phyloP scores from a whole-genome alignment of 257 asterid species.

The Solanum piurae region DNA sequence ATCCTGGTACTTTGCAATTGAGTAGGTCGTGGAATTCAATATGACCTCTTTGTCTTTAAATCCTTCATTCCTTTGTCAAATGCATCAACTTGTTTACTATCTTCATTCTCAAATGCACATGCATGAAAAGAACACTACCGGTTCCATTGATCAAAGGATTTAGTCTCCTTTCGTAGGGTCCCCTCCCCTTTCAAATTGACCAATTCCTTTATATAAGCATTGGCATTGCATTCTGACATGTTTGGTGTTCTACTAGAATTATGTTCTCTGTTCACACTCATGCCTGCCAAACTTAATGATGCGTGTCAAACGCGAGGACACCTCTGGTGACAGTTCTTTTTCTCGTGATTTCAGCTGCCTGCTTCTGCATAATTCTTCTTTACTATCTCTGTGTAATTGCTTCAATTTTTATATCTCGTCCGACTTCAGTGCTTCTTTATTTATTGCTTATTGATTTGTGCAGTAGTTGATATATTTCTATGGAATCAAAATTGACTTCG shows the following conservation, averaged over 20 bases:
- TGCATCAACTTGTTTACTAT: neutral
- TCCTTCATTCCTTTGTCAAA: neutral
- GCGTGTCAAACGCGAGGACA: neutral
- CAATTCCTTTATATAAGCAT: neutral
- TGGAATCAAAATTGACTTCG: constrained; percentile 5
- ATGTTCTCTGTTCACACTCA: neutral
- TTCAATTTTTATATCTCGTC: neutral
- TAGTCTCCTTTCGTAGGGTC: too few relatives aligned
- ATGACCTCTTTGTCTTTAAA: neutral
- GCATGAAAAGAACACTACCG: neutral
- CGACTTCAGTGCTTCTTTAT: neutral
- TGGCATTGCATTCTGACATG: neutral
- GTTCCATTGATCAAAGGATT: neutral
- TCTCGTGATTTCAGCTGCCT: neutral
- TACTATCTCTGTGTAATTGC: neutral
- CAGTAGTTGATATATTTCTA: neutral
- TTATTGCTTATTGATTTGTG: neutral
- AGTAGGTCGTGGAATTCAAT: neutral
- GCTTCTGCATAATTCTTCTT: neutral
- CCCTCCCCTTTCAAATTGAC: neutral
- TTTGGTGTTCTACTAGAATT: neutral
- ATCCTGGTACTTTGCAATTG: neutral
- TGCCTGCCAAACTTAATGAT: neutral
- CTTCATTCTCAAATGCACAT: neutral
- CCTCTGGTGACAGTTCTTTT: neutral